Conservation (phyloP, 1,284 basidiomycete species). For the Pseudozyma flocculosa region DNA sequence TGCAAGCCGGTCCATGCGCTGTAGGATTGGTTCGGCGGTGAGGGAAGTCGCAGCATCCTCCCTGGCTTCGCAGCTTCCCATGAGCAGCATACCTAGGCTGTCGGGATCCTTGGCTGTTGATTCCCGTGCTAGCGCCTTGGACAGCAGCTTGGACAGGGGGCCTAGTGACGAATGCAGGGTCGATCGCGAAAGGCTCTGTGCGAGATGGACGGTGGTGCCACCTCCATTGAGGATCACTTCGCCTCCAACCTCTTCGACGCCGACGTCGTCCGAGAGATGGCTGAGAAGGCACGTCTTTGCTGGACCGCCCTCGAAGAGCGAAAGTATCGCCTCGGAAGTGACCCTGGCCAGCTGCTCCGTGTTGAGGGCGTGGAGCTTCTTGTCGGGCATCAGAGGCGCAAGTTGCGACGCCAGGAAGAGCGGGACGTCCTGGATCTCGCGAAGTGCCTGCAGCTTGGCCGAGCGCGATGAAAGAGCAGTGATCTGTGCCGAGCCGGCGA, state of each 20-base stretch:
- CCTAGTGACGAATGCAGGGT: conserved; percentile 43
- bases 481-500: conserved; percentile 20
- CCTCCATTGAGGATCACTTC: conserved; percentile 3
- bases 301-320: conserved; percentile 25
- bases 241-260: background rate
- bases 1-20: conserved; percentile 34
- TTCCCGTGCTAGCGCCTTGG: conserved; percentile 31
- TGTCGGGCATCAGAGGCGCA: conserved; percentile 28
- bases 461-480: conserved; percentile 16
- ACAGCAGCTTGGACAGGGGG: conserved; percentile 48
- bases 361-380: conserved; percentile 30
- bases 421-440: conserved; percentile 26
- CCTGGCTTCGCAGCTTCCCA: conserved; percentile 11
- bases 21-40: conserved; percentile 23
- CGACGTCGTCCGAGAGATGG: too few relatives aligned
- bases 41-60: background rate
- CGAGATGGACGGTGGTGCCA: conserved; percentile 5
- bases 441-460: conserved; percentile 7
- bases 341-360: conserved; percentile 24
- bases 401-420: conserved; percentile 42
- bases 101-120: conserved; percentile 18
- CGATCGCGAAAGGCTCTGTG: conserved; percentile 10
- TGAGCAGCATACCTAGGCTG: conserved; percentile 22
- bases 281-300: too few relatives aligned
- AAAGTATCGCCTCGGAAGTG: conserved; percentile 32